Evolutionary conservation across 2,329 filamentous ascomycete species (phyloP), one percentile per base, ranked within the genome.

Genomic region (Penicillium sp.): DNA sequence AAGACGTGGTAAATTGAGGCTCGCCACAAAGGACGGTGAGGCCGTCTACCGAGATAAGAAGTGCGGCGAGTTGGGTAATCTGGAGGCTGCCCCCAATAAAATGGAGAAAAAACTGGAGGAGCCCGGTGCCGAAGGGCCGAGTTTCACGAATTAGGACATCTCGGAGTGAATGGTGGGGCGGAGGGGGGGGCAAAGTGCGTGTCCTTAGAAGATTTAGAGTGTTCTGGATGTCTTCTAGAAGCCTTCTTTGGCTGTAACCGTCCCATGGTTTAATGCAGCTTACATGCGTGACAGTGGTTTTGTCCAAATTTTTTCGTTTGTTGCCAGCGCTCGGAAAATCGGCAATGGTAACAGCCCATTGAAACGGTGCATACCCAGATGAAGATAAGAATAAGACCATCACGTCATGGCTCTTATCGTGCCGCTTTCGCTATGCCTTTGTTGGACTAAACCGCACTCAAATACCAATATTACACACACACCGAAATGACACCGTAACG

Each of bases 161-260:
- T 36, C 46, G 43, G 56, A 49, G 52, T 63, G 61, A 18, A 18
- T 18, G 18, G 18, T 18, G 18, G 18, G 18, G 18, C 18, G 18
- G 18, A 18, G 18, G 34, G 14, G 34, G 57, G 54, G 38, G 51
- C 39, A 38, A 18, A 24, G 55, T 62, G 61, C 55, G 61, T 63
- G 58, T 47, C 27, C 38, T 45, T 24, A 53, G 59, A 32, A n/a
- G 36, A 55, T 51, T 52, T 56, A 51, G 51, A 49, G 56, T 61
- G 59, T 71, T 71, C 69, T 67, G 58, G 67, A 67, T 50, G 63
- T 67, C 60, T 72, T 72, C 69, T 71, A 71, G 69, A 72, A 72
- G 61, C 44, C 54, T 64, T 62, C 54, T 47, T 55, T 55, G 22
- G 34, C 24, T 5, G 43, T 24, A 40, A 40, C 38, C 38, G 51